A percentile compares a stretch with the other conserved stretches of the same genome.
Evolutionary conservation across 2,329 filamentous ascomycete genomes (phyloP).

Genomic region (Ophiostoma piceae): DNA sequence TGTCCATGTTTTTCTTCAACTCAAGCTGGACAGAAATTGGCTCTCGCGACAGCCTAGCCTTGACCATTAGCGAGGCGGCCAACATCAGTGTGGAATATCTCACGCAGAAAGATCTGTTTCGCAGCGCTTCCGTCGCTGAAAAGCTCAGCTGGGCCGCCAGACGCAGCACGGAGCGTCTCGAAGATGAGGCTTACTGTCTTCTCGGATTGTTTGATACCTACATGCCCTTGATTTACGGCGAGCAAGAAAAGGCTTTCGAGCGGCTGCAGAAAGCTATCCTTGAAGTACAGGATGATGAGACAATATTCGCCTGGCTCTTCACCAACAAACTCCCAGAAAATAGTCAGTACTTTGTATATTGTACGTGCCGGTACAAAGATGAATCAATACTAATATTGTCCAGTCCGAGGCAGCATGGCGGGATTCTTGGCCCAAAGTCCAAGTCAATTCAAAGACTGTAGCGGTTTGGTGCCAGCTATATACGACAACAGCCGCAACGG

Average conservation of each 20-base stretch:
- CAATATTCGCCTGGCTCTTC: slow-evolving; percentile 29
- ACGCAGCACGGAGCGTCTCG: slow-evolving; percentile 24
- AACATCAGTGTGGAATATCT: slow-evolving; percentile 28
- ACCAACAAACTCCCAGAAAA: neutral
- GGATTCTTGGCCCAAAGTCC: neutral
- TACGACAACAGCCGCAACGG: neutral
- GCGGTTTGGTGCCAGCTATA: neutral
- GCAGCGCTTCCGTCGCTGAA: slow-evolving; percentile 24
- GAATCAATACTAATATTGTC: neutral
- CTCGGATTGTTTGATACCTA: slow-evolving; percentile 27
- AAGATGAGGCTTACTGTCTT: slow-evolving; percentile 29
- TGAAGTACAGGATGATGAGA: slow-evolving; percentile 23
- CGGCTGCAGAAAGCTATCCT: slow-evolving; percentile 28
- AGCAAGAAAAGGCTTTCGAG: slow-evolving; percentile 26
- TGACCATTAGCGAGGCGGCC: slow-evolving; percentile 26
- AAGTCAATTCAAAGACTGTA: neutral
- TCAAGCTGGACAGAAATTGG: slow-evolving; percentile 31
- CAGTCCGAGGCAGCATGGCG: neutral
- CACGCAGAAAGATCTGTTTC: neutral
- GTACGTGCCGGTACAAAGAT: neutral
- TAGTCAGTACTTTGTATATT: neutral
- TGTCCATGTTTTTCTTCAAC: slow-evolving; percentile 32
- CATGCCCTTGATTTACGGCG: slow-evolving; percentile 29
- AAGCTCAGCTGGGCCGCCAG: slow-evolving; percentile 27
- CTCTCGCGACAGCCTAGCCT: slow-evolving; percentile 26